Conservation (phyloP, 257 asterid genomes). For the Solanum rostratum region DNA sequence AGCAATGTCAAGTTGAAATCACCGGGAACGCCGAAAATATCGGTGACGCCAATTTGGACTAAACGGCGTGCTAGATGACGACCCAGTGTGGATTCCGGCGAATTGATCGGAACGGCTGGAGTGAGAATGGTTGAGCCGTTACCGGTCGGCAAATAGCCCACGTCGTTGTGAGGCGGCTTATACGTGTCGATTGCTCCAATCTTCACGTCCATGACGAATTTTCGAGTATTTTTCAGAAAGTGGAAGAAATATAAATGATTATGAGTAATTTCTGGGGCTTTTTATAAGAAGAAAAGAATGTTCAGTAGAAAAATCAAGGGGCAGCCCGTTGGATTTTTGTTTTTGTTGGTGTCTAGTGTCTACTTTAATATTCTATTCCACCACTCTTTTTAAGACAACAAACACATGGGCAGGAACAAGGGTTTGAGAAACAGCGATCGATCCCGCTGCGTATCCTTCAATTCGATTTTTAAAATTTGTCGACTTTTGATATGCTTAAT, state of each 20-base stretch:
- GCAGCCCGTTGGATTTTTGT: neutral
- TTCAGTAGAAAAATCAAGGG: neutral
- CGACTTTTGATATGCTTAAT: too few species aligned
- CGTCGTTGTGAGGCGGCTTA: neutral
- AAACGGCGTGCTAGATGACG: constrained; percentile 18
- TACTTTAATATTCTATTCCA: too few species aligned
- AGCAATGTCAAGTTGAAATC: constrained; percentile 14
- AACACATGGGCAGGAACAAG: too few species aligned
- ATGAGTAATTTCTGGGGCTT: neutral
- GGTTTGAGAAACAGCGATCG: too few species aligned
- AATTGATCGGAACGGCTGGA: neutral
- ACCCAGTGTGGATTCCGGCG: constrained; percentile 13
- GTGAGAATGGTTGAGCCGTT: neutral
- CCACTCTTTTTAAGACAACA: too few species aligned
- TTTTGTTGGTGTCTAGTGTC: too few species aligned
- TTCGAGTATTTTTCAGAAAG: neutral
- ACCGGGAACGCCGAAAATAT: constrained; percentile 12
- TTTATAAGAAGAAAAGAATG: neutral
- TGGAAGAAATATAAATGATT: neutral
- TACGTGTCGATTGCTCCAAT: neutral
- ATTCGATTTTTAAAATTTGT: too few species aligned
- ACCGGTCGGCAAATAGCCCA: neutral
- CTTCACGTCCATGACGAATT: neutral
- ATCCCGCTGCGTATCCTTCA: too few species aligned
- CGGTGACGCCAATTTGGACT: constrained; percentile 10